phyloP scores from a whole-genome alignment of 139 green algal species.

The Ulvella scutata region DNA sequence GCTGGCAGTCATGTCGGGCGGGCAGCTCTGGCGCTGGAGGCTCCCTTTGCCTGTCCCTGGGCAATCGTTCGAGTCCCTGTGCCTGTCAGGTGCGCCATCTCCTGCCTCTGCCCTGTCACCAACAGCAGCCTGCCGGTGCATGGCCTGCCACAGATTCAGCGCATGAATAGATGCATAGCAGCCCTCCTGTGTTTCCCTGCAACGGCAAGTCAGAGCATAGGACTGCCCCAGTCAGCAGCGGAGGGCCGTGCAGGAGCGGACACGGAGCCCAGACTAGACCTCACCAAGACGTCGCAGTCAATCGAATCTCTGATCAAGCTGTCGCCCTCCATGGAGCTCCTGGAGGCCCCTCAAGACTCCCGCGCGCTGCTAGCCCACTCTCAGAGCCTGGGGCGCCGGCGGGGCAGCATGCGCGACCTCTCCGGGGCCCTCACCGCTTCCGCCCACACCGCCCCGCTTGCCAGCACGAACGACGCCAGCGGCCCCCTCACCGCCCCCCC shows the following conservation, averaged over 20 bases:
- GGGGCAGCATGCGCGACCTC: background rate
- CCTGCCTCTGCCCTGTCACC: too few species aligned
- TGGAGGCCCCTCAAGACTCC: background rate
- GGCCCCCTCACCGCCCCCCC: background rate
- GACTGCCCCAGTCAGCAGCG: too few species aligned
- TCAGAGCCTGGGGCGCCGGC: background rate
- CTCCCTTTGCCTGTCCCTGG: background rate
- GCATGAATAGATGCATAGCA: too few species aligned
- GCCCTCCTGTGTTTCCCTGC: too few species aligned
- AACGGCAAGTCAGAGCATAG: too few species aligned
- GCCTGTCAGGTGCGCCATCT: too few species aligned
- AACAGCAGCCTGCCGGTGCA: too few species aligned
- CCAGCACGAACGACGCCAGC: background rate
- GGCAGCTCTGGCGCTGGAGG: background rate
- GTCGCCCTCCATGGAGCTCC: background rate
- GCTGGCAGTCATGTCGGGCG: background rate
- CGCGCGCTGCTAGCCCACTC: background rate
- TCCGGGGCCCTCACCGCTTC: background rate
- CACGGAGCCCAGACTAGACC: too few species aligned
- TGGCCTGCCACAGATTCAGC: too few species aligned
- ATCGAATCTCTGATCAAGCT: conserved; percentile 1
- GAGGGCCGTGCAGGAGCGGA: background rate
- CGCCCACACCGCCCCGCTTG: background rate
- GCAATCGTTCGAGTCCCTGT: too few species aligned
- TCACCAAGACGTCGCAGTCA: too few species aligned